Conservation (phyloP, 306 rosid species). For the Quillaja saponaria region DNA sequence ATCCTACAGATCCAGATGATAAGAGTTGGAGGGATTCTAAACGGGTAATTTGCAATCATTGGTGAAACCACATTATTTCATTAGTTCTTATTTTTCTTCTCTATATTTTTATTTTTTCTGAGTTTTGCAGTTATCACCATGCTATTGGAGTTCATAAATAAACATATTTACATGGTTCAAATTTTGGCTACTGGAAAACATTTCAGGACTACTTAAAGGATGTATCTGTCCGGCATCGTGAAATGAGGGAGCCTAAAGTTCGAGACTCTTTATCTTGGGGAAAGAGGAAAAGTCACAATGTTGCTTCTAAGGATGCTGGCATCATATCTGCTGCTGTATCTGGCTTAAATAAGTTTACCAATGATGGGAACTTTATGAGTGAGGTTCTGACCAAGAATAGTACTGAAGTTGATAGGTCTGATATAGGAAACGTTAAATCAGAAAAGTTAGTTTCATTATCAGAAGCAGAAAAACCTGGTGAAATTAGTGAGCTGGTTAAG, state of each 20-base stretch:
- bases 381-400: constrained; percentile 40
- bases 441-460: constrained; percentile 29
- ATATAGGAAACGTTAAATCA: constrained; percentile 35
- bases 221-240: constrained; percentile 48
- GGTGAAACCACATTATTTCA: constrained; percentile 13
- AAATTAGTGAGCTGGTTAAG: constrained; percentile 34
- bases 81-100: too few relatives aligned
- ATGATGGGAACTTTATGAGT: constrained; percentile 71
- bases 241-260: constrained; percentile 78
- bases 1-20: constrained; percentile 35
- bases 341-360: constrained; percentile 66
- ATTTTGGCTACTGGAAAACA: constrained; percentile 24
- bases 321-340: constrained; percentile 70
- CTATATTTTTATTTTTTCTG: constrained; percentile 3
- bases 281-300: constrained; percentile 48
- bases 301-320: constrained; percentile 48
- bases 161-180: constrained; percentile 10
- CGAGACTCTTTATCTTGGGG: constrained; percentile 79
- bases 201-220: constrained; percentile 59
- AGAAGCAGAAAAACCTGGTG: constrained; percentile 36
- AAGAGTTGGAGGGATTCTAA: constrained; percentile 39
- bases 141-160: constrained; percentile 16
- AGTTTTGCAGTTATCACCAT: constrained; percentile 7
- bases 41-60: constrained; percentile 57
- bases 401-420: constrained; percentile 38